Evolutionary conservation across 176 grass and related monocot genomes (phyloP).

Genomic region (Oryza punctata): DNA sequence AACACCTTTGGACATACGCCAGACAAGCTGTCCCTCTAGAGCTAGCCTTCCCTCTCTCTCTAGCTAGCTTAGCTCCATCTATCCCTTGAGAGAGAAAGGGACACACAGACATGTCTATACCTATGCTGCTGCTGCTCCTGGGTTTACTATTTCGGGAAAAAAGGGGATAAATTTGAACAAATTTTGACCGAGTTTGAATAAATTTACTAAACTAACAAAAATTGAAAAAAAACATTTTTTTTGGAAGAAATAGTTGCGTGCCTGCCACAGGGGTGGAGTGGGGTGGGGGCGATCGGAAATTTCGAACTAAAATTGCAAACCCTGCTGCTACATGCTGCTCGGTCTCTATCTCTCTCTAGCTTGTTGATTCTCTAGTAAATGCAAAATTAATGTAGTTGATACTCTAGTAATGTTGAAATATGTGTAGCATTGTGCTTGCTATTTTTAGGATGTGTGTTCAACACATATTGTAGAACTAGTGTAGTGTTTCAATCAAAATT

Average conservation of each 20-base stretch:
- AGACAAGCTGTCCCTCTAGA: slow-evolving; percentile 38
- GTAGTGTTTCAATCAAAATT: no score
- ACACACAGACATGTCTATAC: background rate
- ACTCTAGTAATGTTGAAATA: background rate
- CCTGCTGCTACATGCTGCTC: background rate
- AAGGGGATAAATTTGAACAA: no score
- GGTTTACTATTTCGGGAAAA: no score
- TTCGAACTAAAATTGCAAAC: no score
- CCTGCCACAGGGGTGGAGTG: no score
- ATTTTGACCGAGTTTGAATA: no score
- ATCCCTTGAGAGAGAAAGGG: slow-evolving; percentile 1
- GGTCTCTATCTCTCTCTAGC: background rate
- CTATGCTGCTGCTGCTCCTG: background rate
- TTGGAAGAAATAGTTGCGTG: no score
- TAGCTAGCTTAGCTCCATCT: background rate
- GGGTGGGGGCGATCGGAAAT: no score
- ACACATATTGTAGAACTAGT: background rate
- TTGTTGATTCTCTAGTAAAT: background rate
- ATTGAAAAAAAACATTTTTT: no score
- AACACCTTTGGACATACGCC: slow-evolving; percentile 69
- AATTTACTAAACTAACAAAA: no score
- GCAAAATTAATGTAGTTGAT: background rate
- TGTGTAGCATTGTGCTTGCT: no score
- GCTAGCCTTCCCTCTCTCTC: background rate
- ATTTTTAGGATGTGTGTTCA: background rate